phyloP scores from a whole-genome alignment of 805 yeast species.

The Teunomyces stri region DNA sequence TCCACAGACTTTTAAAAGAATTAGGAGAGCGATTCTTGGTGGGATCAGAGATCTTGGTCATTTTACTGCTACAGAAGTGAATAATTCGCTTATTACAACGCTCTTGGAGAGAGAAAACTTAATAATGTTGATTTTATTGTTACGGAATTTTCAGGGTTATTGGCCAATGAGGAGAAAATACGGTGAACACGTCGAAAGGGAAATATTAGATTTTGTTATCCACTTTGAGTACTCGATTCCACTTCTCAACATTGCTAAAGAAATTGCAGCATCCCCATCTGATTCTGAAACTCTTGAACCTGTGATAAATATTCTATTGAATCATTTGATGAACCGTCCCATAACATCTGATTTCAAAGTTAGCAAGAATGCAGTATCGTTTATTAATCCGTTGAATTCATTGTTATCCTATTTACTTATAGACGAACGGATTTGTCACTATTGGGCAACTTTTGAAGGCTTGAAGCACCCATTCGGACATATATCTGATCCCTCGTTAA shows the following conservation, averaged over 20 bases:
- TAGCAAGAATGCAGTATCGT: conserved; percentile 51
- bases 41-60: conserved; percentile 31
- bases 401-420: conserved; percentile 48
- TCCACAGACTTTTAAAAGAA: conserved; percentile 17
- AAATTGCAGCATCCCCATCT: conserved; percentile 23
- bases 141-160: conserved; percentile 56
- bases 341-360: conserved; percentile 41
- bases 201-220: conserved; percentile 47
- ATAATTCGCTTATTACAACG: not conserved
- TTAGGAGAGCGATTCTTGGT: conserved; percentile 27
- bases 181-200: conserved; percentile 69
- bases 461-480: conserved; percentile 36
- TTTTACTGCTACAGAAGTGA: conserved; percentile 20
- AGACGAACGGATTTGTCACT: conserved; percentile 25
- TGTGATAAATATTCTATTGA: conserved; percentile 31
- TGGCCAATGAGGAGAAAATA: conserved; percentile 54
- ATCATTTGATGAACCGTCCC: conserved; percentile 27
- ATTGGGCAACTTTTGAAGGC: conserved; percentile 11
- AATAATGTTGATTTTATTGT: conserved; percentile 32
- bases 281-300: conserved; percentile 18
- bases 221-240: conserved; percentile 50
- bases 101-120: conserved; percentile 32
- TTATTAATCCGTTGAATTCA: conserved; percentile 59
- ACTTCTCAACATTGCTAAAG: conserved; percentile 40
- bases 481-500: conserved; percentile 56